These are phyloP conservation scores for Elsinoe perseae DNA, from an alignment of 2,329 filamentous ascomycete genomes.

Conservation along the genomic window DNA sequence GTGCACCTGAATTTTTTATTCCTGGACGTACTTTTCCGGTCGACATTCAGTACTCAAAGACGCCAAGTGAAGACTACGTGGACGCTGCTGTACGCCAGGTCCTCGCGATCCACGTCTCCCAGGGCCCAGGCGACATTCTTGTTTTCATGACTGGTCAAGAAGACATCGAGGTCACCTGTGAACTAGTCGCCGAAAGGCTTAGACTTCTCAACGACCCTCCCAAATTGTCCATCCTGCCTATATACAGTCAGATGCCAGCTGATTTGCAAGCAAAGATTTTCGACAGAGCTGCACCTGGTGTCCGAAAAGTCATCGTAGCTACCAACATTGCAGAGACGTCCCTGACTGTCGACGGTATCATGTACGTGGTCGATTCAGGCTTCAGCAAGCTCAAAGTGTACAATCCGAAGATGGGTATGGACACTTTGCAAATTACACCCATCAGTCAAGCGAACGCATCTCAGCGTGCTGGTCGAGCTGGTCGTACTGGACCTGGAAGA, in stretches of 20 bases:
- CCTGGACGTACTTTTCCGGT: constrained; percentile 95
- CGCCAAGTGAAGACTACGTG: constrained; percentile 94
- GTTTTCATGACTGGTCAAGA: constrained; percentile 99
- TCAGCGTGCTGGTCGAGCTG: constrained; percentile 86
- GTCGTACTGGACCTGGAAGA: constrained; percentile 89
- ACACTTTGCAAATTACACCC: constrained; percentile 93
- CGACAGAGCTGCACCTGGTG: constrained; percentile 78
- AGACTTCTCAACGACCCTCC: constrained; percentile 88
- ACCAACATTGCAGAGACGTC: constrained; percentile 98
- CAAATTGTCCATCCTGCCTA: constrained; percentile 87
- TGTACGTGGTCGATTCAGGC: constrained; percentile 95
- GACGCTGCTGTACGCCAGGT: constrained; percentile 95
- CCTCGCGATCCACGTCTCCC: constrained; percentile 89
- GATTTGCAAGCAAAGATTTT: constrained; percentile 98
- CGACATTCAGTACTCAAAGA: constrained; percentile 89
- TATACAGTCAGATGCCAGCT: constrained; percentile 99
- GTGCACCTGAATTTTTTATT: constrained; percentile 92
- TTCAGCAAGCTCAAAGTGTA: constrained; percentile 98
- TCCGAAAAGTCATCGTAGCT: constrained; percentile 94
- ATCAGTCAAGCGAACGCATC: constrained; percentile 95
- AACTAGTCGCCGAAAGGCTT: constrained; percentile 79
- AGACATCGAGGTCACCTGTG: constrained; percentile 95
- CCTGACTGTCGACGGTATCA: constrained; percentile 96
- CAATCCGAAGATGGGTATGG: constrained; percentile 98
- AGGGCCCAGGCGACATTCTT: constrained; percentile 84